Conservation (phyloP, 108 stramenopile genomes). For the Conticribra guillardii region DNA sequence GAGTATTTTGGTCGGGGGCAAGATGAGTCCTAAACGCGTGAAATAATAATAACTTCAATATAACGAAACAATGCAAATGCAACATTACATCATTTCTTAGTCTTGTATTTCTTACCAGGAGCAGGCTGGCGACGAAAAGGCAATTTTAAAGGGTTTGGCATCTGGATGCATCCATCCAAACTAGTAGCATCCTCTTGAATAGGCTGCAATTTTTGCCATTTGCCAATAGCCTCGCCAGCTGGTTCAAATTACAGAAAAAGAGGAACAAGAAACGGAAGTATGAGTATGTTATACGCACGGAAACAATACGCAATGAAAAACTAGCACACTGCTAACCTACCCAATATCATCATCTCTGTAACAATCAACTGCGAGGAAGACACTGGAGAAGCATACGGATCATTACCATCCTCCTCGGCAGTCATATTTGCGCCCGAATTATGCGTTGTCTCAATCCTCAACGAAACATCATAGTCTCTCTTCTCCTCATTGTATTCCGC, state of each 20-base stretch:
- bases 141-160: constrained; percentile 51
- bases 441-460: constrained; percentile 68
- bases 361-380: constrained; percentile 69
- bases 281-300: background rate
- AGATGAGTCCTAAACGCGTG: no score
- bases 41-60: no score
- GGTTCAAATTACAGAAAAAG: background rate
- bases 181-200: constrained; percentile 15
- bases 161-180: constrained; percentile 9
- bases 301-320: background rate
- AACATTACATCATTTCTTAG: no score
- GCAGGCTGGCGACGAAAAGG: constrained; percentile 71
- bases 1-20: no score
- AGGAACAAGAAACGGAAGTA: no score
- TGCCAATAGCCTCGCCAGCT: constrained; percentile 83
- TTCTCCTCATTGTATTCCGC: constrained; percentile 34
- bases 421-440: constrained; percentile 74
- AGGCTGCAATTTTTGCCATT: constrained; percentile 56
- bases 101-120: constrained; percentile 55
- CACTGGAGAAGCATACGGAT: constrained; percentile 51
- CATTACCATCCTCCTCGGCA: constrained; percentile 25
- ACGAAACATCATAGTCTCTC: constrained; percentile 38
- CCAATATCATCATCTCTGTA: constrained; percentile 87
- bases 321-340: background rate
- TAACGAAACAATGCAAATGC: no score